Base-by-base conservation (phyloP, 106 monocot genomes). In the Dioscorea dumetorum region DNA sequence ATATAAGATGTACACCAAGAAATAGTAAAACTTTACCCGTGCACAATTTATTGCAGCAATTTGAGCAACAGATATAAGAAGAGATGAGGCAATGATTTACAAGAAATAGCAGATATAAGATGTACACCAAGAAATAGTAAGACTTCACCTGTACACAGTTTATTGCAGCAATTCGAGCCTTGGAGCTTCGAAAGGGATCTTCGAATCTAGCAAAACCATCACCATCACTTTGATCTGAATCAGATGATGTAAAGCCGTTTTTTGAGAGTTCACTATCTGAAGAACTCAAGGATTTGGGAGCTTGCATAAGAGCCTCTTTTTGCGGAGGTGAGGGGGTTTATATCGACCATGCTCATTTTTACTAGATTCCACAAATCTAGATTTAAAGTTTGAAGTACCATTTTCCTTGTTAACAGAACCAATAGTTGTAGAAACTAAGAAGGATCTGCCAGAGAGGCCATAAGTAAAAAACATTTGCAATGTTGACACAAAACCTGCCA, bases 151-250 rank as follows among this genome's bases (percentile, higher is more conserved):
- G 86, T 63, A 97, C 80, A 76, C 97, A 97, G 70, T 70, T 48
- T 61, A 97, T 68, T 22, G 92, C 97, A 75, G 82, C 77, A 67
- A 84, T 32, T 80, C 97, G 89, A 81, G 74, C 69, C 75, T 87
- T 97, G 13, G 97, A 97, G 73, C 80, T 86, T 62, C 87, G 75
- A 57, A 73, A 85, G 59, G 23, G 74, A 57, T 97, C 92, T 51
- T 70, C 75, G 82, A 69, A 73, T 28, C 73, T 86, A 58, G 56
- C 41, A 87, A 69, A 77, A 61, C 79, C 77, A 84, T 92, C 94
- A 60, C 62, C 80, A 76, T 97, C 97, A 86, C 92, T 97, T 8
- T 80, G 79, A 63, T 97, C 97, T 41, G 97, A 97, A 80, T 97
- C 97, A 72, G 97, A 97, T 59, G 92, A 92, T 56, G 78, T 67